These are phyloP conservation scores for Candida krabiensis DNA, from an alignment of 805 yeast species.

Conservation along the genomic window DNA sequence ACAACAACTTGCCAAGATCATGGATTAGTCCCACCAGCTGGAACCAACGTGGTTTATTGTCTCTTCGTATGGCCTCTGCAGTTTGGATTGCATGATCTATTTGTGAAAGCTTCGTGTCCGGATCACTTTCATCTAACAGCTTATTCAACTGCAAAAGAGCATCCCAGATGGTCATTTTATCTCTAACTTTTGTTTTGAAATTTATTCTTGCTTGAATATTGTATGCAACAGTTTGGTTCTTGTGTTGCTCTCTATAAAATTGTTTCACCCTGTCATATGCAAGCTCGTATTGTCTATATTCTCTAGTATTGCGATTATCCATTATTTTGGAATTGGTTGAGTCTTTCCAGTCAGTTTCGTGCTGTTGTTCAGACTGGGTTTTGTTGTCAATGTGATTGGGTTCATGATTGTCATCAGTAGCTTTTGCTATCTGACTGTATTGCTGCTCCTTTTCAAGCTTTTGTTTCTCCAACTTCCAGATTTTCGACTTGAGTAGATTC, in stretches of 20 bases:
- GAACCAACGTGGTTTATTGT: constrained; percentile 73
- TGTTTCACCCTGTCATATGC: constrained; percentile 68
- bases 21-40: constrained; percentile 72
- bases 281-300: constrained; percentile 63
- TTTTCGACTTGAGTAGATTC: constrained; percentile 35
- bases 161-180: constrained; percentile 71
- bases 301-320: constrained; percentile 27
- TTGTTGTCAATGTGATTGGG: not conserved
- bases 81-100: constrained; percentile 76
- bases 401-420: constrained; percentile 3
- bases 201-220: constrained; percentile 70
- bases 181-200: constrained; percentile 66
- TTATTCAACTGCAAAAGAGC: constrained; percentile 62
- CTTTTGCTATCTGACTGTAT: constrained; percentile 6
- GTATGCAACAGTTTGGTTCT: constrained; percentile 68
- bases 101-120: constrained; percentile 72
- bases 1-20: constrained; percentile 67
- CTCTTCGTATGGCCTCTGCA: constrained; percentile 70
- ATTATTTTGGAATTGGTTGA: constrained; percentile 21
- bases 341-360: constrained; percentile 24
- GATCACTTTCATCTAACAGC: constrained; percentile 69
- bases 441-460: constrained; percentile 14
- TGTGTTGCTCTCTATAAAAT: constrained; percentile 69
- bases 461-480: constrained; percentile 22
- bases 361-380: too few relatives aligned